phyloP scores from a whole-genome alignment of 352 stramenopile species.

The Phytopythium oedochilum region DNA sequence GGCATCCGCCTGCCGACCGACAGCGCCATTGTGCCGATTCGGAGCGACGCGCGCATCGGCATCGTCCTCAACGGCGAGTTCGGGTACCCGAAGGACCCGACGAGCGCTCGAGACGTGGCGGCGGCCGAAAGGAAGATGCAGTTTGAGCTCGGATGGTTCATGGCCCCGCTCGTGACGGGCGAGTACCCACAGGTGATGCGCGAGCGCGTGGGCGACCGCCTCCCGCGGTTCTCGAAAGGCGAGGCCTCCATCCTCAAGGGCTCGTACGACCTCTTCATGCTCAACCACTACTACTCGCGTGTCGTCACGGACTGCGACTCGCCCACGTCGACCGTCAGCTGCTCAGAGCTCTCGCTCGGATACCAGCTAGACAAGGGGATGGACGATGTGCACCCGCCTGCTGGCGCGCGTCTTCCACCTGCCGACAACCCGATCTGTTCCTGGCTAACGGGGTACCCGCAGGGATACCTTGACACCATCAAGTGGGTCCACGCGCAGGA shows the following conservation, averaged over 20 bases:
- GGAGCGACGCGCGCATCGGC: conserved; percentile 69
- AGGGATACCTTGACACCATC: conserved; percentile 29
- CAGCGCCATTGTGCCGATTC: conserved; percentile 1
- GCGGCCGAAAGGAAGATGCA: conserved; percentile 77
- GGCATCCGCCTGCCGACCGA: background rate
- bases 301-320: conserved; percentile 32
- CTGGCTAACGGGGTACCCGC: conserved; percentile 20
- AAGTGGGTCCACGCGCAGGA: conserved; percentile 34
- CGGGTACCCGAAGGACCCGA: conserved; percentile 66
- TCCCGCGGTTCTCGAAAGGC: conserved; percentile 80
- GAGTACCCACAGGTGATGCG: conserved; percentile 91
- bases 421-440: conserved; percentile 10
- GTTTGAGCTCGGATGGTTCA: conserved; percentile 88
- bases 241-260: conserved; percentile 60
- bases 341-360: conserved; percentile 23
- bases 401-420: conserved; percentile 33
- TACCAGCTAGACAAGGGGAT: conserved; percentile 45
- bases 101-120: conserved; percentile 22
- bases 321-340: conserved; percentile 18
- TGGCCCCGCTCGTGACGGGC: conserved; percentile 79
- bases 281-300: conserved; percentile 91
- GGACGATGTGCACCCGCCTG: conserved; percentile 46
- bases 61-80: conserved; percentile 87
- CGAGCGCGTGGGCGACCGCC: conserved; percentile 49
- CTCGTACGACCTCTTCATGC: conserved; percentile 91